A percentile compares a stretch with the other conserved stretches of the same genome.
Evolutionary conservation across 257 asterid species (phyloP).

Genomic region (Striga asiatica): DNA sequence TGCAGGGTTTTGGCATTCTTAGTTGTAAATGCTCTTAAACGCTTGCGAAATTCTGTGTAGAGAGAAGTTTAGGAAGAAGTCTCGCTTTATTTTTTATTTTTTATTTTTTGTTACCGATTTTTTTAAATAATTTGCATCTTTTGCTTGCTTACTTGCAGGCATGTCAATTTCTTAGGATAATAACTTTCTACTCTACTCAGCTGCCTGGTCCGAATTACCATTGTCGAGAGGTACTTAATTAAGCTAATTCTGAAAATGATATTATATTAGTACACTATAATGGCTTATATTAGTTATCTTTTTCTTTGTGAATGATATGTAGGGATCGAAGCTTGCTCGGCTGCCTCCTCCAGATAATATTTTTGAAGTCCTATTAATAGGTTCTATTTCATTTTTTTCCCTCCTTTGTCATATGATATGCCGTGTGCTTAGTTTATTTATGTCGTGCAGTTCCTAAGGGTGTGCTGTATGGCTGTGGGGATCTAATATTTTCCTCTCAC

Average conservation of each 20-base stretch:
- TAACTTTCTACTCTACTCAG: slow-evolving; percentile 86
- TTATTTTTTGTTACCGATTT: background rate
- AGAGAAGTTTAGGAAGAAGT: too few relatives aligned
- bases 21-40: slow-evolving; percentile 54
- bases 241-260: too few relatives aligned
- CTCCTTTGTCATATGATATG: background rate
- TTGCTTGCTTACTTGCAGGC: slow-evolving; percentile 36
- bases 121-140: background rate
- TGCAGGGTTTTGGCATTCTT: slow-evolving; percentile 90
- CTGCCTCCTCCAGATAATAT: slow-evolving; percentile 78
- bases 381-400: slow-evolving; percentile 21
- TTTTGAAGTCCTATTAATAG: slow-evolving; percentile 60
- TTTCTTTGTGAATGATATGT: slow-evolving; percentile 15
- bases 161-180: slow-evolving; percentile 80
- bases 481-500: slow-evolving; percentile 97
- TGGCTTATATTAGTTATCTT: background rate
- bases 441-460: slow-evolving; percentile 68
- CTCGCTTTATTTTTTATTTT: background rate
- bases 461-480: slow-evolving; percentile 94
- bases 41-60: too few relatives aligned
- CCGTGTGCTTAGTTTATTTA: slow-evolving; percentile 13
- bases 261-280: too few relatives aligned
- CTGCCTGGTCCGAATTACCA: slow-evolving; percentile 98
- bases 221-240: slow-evolving; percentile 99
- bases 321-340: slow-evolving; percentile 96